Base-by-base conservation (phyloP, 768 basidiomycete genomes). In the Harrya chromipes region DNA sequence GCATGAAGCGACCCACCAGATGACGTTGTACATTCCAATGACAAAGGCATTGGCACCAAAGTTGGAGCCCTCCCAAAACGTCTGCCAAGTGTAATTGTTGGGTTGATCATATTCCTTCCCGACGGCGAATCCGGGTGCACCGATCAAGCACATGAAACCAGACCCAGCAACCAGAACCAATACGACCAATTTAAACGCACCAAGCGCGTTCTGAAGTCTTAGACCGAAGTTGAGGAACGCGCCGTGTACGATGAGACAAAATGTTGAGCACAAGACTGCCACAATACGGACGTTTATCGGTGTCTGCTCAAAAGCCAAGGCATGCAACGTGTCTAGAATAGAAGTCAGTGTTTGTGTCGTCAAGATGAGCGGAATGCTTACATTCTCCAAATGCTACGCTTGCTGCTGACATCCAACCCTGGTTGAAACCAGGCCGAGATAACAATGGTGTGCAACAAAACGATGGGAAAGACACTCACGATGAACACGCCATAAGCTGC, bases 381-480 rank as follows among this genome's bases (percentile, higher is more conserved):
- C 86, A 89, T 82, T 87, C 84, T 33, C 84, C 84, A 47, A 87
- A 86, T 5, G 85, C 84, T 17, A 85, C 72, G 44, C 77, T 78
- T 46, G 77, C 80, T 1, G 81, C 80, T 0, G 83, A 75, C 11
- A 79, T 71, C 52, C 74, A 78, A 7, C 83, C 82, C 83, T 87
- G 40, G 6, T 3, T 48, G 13, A 13, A 33, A n/a, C 6, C 40
- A 17, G 14, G 8, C 14, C 21, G 19, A 40, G 43, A 37, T 46
- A 14, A 37, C 5, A 3, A 41, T 8, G 0, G 3, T 10, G n/a
- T 20, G 26, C 19, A n/a, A 21, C 34, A 31, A 26, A 36, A 40
- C 7, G n/a, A 29, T 3, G 14, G 19, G 2, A 29, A 54, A 23
- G 12, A n/a, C 0, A 61, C 81, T 55, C 55, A 82, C 85, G 40